phyloP scores from a whole-genome alignment of 495 filamentous ascomycete genomes.

The Xylaria castorea region DNA sequence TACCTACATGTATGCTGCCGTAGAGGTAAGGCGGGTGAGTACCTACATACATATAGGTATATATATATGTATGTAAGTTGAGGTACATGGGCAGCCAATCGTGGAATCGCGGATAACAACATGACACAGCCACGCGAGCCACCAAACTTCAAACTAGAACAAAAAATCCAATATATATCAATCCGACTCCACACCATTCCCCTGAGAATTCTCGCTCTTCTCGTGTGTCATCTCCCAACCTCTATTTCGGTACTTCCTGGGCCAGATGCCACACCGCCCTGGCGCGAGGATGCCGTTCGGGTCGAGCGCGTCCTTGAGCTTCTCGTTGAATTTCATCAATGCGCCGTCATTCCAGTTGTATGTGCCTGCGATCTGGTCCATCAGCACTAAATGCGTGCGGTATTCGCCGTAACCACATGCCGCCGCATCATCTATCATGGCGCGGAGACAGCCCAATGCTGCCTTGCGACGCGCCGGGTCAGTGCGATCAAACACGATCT shows the following conservation, averaged over 20 bases:
- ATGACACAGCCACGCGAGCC: neutral
- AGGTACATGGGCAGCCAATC: neutral
- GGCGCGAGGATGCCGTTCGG: conserved; percentile 65
- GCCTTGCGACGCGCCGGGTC: conserved; percentile 45
- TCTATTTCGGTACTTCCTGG: conserved; percentile 52
- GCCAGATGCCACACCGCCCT: conserved; percentile 64
- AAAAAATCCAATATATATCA: neutral
- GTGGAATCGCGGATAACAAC: neutral
- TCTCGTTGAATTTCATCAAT: conserved; percentile 61
- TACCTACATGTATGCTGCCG: too few species aligned
- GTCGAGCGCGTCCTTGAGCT: conserved; percentile 63
- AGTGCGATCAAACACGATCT: conserved; percentile 61
- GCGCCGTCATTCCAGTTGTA: conserved; percentile 62
- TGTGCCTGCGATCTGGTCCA: conserved; percentile 64
- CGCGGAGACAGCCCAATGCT: conserved; percentile 50
- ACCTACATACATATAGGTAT: too few species aligned
- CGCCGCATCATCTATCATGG: conserved; percentile 57
- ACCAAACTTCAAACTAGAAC: neutral
- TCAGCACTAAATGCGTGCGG: conserved; percentile 60
- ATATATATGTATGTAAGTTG: neutral
- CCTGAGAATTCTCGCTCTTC: conserved; percentile 36
- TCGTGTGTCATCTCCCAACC: conserved; percentile 47
- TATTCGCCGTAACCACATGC: conserved; percentile 63
- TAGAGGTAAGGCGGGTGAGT: too few species aligned
- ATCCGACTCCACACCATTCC: conserved; percentile 36